Evolutionary conservation across 2,329 filamentous ascomycete genomes (phyloP), one percentile per base, ranked within the genome.

Genomic region (Chrysosporium queenslandicum): DNA sequence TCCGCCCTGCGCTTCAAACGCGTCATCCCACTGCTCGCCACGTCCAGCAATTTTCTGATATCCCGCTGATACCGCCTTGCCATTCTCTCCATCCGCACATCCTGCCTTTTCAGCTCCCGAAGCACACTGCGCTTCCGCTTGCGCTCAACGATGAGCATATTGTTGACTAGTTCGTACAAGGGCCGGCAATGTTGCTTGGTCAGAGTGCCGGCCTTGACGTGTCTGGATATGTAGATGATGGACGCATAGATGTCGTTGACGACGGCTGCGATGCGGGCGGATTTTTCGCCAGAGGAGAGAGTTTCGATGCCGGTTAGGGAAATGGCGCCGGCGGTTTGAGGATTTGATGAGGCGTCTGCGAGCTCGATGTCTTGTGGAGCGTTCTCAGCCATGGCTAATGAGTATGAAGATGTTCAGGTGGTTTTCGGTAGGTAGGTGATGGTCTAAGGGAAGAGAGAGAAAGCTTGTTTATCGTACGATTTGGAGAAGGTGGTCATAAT

Each of bases 181-280:
- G 64, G 59, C 0, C 36, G 37, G 0, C 63, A 64, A 29, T 67
- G 58, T 3, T 54, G 40, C 1, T 54, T 12, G 21, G 37, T 50
- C 3, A 69, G 59, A 7, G 51, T 60, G 1, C 63, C 64, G 3
- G 53, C 53, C n/a, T 58, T 56, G 14, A 60, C 41, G 16, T 65
- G 60, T 14, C 59, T 57, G 12, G 59, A 58, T 46, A 70, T 63
- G 29, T 52, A 58, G 41, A 63, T 60, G 18, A 70, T 63, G 2
- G 59, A 60, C 0, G 58, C 57, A 16, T 57, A 52, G 39, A 69
- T 65, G 43, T 70, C 64, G 30, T 60, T 52, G 16, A 65, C 61
- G 45, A 69, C 57, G 9, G 62, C 58, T 9, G 47, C 16, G 32
- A 68, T 56, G 9, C 64, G 55, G 6, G 54, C 37, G 4, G 54